phyloP scores from a whole-genome alignment of 2,329 filamentous ascomycete species.

The Basipetospora chlamydospora region DNA sequence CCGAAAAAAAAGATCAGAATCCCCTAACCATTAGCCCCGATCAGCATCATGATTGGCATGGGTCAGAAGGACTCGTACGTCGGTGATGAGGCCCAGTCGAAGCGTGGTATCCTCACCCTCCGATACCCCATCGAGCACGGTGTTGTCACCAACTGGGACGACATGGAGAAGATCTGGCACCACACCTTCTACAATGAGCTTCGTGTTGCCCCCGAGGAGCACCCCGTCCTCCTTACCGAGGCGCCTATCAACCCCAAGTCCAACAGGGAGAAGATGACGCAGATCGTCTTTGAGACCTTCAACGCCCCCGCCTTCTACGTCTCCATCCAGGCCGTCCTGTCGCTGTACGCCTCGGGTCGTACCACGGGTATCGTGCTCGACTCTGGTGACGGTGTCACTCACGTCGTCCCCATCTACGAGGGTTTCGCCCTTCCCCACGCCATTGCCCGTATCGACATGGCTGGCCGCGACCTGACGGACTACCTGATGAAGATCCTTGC shows the following conservation, averaged over 20 bases:
- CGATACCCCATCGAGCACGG: constrained; percentile 99
- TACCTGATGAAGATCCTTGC: constrained; percentile 99
- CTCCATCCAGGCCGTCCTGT: constrained; percentile 98
- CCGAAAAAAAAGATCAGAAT: no score
- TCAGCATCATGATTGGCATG: constrained; percentile 99
- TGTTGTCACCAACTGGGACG: constrained; percentile 99
- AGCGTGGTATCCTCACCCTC: constrained; percentile 99
- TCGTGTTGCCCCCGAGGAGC: constrained; percentile 98
- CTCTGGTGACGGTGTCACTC: constrained; percentile 99
- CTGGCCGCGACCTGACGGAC: constrained; percentile 98
- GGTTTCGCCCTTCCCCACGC: constrained; percentile 99
- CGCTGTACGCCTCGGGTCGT: constrained; percentile 98
- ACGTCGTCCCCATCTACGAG: constrained; percentile 99
- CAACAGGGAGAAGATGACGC: constrained; percentile 99
- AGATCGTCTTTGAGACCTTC: constrained; percentile 99
- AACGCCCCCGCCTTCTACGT: constrained; percentile 99
- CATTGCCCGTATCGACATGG: constrained; percentile 99
- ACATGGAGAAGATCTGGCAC: constrained; percentile 99
- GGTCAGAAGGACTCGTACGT: constrained; percentile 99
- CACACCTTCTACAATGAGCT: constrained; percentile 99
- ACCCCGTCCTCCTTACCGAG: constrained; percentile 97
- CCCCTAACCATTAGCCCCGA: no score
- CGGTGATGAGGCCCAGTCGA: constrained; percentile 99
- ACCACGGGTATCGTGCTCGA: constrained; percentile 99
- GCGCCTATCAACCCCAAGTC: constrained; percentile 99